These are phyloP conservation scores for Botrytis fragariae DNA, from an alignment of 2,329 filamentous ascomycete genomes.

Conservation along the genomic window DNA sequence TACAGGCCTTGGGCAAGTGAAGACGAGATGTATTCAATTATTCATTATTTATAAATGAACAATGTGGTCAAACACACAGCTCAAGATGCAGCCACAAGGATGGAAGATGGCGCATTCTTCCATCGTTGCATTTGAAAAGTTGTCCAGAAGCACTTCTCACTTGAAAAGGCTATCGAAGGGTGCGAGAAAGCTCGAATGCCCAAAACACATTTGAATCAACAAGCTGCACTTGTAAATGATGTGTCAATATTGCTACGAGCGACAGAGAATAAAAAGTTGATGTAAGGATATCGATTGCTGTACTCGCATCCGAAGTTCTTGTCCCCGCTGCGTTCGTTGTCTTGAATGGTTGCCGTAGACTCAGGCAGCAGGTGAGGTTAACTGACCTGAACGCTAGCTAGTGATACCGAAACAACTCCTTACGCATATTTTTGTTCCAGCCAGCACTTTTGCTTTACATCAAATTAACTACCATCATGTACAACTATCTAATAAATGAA, in stretches of 20 bases:
- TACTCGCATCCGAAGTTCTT: background rate
- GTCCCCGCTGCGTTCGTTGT: background rate
- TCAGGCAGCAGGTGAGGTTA: background rate
- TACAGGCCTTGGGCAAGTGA: background rate
- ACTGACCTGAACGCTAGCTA: background rate
- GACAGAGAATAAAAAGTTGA: background rate
- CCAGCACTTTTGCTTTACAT: background rate
- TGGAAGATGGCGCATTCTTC: background rate
- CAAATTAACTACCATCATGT: background rate
- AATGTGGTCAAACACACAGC: background rate
- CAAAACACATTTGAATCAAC: slow-evolving; percentile 28
- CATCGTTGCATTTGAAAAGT: background rate
- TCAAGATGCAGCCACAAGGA: background rate
- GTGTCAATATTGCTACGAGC: background rate
- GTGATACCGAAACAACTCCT: background rate
- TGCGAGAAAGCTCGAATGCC: background rate
- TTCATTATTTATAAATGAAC: background rate
- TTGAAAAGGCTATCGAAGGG: background rate
- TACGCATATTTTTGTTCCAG: background rate
- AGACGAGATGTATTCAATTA: background rate
- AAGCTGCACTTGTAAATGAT: slow-evolving; percentile 43
- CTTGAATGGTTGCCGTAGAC: background rate
- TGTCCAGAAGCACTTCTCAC: background rate
- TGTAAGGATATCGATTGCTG: background rate
- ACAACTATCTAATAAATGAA: no score